Conservation (phyloP, 805 yeast genomes). For the Jamesozyma gamospora region DNA sequence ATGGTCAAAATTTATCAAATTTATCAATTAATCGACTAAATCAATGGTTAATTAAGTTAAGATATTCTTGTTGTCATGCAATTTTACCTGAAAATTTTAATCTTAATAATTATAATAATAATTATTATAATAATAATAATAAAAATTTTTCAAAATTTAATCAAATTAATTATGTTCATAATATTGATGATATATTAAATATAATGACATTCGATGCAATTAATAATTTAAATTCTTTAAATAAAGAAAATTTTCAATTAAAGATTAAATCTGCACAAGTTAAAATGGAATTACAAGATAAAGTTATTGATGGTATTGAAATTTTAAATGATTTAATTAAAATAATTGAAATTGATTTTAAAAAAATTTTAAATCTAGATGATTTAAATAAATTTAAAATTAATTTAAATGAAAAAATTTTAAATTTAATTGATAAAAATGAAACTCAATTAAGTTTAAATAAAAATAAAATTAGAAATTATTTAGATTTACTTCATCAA, state of each 20-base stretch:
- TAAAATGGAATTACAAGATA: slow-evolving; percentile 42
- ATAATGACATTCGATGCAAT: slow-evolving; percentile 52
- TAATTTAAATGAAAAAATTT: too few species aligned
- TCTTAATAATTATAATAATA: too few species aligned
- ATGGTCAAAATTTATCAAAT: slow-evolving; percentile 41
- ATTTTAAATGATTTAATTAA: slow-evolving; percentile 36
- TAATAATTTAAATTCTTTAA: slow-evolving; percentile 38
- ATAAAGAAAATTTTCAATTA: slow-evolving; percentile 38
- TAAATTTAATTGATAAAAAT: neutral
- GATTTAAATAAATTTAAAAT: slow-evolving; percentile 10
- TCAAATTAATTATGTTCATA: slow-evolving; percentile 11
- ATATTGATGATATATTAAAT: slow-evolving; percentile 55
- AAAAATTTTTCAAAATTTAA: neutral
- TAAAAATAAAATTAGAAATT: slow-evolving; percentile 13
- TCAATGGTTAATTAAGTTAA: slow-evolving; percentile 54
- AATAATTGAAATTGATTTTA: slow-evolving; percentile 23
- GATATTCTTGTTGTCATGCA: slow-evolving; percentile 83
- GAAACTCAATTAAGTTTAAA: neutral
- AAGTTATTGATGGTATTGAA: slow-evolving; percentile 42
- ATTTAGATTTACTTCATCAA: slow-evolving; percentile 55
- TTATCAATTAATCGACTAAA: slow-evolving; percentile 49
- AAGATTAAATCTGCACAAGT: slow-evolving; percentile 59
- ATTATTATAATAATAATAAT: too few species aligned
- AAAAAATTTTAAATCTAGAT: slow-evolving; percentile 11
- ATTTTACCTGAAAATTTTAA: slow-evolving; percentile 23